These are phyloP conservation scores for Sugiyamaella paludigena DNA, from an alignment of 1,139 yeast genomes.

Conservation along the genomic window DNA sequence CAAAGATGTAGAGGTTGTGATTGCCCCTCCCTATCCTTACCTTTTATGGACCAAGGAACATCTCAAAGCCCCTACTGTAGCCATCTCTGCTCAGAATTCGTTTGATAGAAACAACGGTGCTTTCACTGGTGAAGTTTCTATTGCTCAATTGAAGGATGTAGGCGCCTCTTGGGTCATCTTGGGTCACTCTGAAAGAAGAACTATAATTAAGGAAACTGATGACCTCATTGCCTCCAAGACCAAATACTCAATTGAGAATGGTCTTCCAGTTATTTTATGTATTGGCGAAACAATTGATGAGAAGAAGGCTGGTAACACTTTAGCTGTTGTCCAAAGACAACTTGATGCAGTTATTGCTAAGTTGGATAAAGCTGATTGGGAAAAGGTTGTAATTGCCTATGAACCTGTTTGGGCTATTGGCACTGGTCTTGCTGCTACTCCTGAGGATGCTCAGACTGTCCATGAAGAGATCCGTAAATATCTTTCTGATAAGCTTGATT, in stretches of 20 bases:
- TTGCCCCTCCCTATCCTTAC: conserved; percentile 96
- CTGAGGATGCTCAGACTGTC: conserved; percentile 90
- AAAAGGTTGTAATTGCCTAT: conserved; percentile 90
- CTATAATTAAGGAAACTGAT: conserved; percentile 84
- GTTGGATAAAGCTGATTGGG: conserved; percentile 73
- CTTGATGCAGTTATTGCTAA: conserved; percentile 82
- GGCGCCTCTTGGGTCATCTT: conserved; percentile 94
- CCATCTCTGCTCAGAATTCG: conserved; percentile 87
- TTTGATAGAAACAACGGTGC: conserved; percentile 91
- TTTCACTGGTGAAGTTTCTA: conserved; percentile 95
- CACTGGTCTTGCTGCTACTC: conserved; percentile 98
- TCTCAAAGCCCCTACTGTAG: conserved; percentile 65
- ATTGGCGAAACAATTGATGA: conserved; percentile 97
- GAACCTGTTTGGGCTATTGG: conserved; percentile 99
- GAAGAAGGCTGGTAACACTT: conserved; percentile 84
- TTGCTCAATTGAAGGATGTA: conserved; percentile 82
- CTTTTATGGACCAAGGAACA: conserved; percentile 71
- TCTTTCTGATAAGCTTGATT: conserved; percentile 74
- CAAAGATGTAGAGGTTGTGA: conserved; percentile 78
- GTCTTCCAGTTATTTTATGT: conserved; percentile 88
- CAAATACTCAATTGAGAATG: conserved; percentile 86
- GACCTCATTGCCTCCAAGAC: conserved; percentile 93
- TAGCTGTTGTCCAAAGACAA: conserved; percentile 86
- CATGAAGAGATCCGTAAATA: conserved; percentile 86
- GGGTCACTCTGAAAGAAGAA: conserved; percentile 99